Evolutionary conservation across 2,329 filamentous ascomycete species (phyloP).

Genomic region (Neocucurbitaria cava): DNA sequence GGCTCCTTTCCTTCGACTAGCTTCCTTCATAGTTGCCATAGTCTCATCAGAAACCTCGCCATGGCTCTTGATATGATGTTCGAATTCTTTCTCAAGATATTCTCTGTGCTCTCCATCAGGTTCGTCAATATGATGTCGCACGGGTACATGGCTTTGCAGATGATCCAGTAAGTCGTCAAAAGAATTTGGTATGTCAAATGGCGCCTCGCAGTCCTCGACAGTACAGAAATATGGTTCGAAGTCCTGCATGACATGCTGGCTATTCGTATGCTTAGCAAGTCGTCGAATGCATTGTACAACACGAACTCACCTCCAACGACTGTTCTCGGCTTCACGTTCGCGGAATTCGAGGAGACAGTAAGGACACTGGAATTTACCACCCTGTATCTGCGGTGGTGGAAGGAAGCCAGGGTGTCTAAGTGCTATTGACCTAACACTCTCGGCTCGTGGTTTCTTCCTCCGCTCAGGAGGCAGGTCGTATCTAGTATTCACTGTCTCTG

Average conservation of each 20-base stretch:
- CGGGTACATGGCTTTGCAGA: neutral
- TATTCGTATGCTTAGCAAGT: neutral
- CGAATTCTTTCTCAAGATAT: neutral
- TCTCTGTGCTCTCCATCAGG: neutral
- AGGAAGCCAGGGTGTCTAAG: neutral
- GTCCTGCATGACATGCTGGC: constrained; percentile 4
- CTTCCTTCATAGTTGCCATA: neutral
- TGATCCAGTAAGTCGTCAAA: neutral
- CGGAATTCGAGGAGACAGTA: constrained; percentile 1
- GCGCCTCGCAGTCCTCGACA: neutral
- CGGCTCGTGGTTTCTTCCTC: neutral
- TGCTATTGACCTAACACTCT: constrained; percentile 1
- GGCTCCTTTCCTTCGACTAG: neutral
- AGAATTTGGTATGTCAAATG: constrained; percentile 1
- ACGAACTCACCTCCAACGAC: neutral
- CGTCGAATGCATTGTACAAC: neutral
- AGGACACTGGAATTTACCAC: constrained; percentile 1
- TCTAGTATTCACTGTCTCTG: neutral
- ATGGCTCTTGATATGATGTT: neutral
- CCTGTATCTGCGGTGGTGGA: neutral
- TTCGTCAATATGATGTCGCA: neutral
- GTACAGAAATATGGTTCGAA: constrained; percentile 6
- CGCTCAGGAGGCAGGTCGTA: neutral
- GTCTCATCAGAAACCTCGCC: neutral
- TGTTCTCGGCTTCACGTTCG: neutral